Percentiles rank a stretch among this genome's conserved stretches.
phyloP scores from a whole-genome alignment of 768 basidiomycete species.

The Boletus tylopilopsis region DNA sequence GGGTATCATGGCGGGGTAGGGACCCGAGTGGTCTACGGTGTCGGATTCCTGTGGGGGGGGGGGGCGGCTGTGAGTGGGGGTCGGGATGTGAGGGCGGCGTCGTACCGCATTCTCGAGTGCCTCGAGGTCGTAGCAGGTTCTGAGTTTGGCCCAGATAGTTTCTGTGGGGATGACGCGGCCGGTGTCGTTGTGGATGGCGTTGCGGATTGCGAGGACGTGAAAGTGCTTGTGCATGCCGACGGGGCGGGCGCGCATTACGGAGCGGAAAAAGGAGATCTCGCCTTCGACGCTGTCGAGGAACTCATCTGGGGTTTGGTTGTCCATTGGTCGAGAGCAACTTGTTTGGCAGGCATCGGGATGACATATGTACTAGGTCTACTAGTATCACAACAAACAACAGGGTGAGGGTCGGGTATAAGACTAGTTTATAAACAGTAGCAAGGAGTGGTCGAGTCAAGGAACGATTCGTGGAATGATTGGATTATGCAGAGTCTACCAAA shows the following conservation, averaged over 20 bases:
- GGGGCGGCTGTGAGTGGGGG: background rate
- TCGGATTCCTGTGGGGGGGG: conserved; percentile 38
- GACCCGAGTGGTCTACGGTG: conserved; percentile 42
- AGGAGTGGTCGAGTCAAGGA: conserved; percentile 25
- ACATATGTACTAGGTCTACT: conserved; percentile 4
- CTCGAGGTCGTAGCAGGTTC: conserved; percentile 69
- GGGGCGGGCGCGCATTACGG: conserved; percentile 76
- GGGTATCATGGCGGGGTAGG: conserved; percentile 47
- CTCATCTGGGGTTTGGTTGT: conserved; percentile 28
- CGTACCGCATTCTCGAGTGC: conserved; percentile 60
- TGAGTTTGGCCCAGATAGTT: conserved; percentile 73
- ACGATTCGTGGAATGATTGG: conserved; percentile 11
- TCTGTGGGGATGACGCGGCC: conserved; percentile 55
- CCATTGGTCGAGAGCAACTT: conserved; percentile 18
- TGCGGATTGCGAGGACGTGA: conserved; percentile 72
- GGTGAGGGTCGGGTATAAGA: conserved; percentile 22
- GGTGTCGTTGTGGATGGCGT: conserved; percentile 68
- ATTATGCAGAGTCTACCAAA: conserved; percentile 14
- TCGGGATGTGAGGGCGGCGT: background rate
- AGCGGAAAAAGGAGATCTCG: conserved; percentile 82
- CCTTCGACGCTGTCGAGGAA: conserved; percentile 75
- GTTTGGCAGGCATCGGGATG: conserved; percentile 18
- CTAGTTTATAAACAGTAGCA: conserved; percentile 26
- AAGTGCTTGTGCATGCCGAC: conserved; percentile 83
- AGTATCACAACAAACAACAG: conserved; percentile 27